These are phyloP conservation scores for Alternaria conjuncta DNA, from an alignment of 2,329 filamentous ascomycete species.

Conservation along the genomic window DNA sequence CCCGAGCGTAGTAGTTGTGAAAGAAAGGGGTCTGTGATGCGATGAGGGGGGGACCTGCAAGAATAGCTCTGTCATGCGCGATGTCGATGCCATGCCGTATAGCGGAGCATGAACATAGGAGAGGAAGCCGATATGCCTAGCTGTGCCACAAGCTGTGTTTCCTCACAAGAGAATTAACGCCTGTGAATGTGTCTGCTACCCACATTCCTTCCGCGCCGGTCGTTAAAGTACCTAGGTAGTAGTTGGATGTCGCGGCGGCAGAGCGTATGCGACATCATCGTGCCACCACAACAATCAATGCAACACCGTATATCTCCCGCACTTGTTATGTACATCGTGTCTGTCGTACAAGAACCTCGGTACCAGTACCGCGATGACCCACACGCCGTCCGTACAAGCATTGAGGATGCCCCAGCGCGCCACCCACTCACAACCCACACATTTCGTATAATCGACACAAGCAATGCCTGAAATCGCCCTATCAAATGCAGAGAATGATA, in stretches of 20 bases:
- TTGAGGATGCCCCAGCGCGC: neutral
- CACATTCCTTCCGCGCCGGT: neutral
- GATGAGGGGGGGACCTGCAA: neutral
- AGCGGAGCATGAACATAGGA: neutral
- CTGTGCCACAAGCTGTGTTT: neutral
- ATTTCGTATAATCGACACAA: neutral
- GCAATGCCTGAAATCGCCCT: no score
- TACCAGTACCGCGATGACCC: no score
- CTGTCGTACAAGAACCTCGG: no score
- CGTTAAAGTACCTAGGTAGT: no score
- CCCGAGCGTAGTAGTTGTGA: neutral
- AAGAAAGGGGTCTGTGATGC: neutral
- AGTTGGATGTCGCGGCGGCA: neutral
- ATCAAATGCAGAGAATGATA: accelerated
- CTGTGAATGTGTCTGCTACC: neutral
- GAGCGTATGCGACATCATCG: neutral
- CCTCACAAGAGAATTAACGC: neutral
- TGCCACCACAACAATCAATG: neutral
- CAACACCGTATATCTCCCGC: neutral
- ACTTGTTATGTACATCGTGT: neutral
- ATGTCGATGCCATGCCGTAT: neutral
- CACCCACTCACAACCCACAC: neutral
- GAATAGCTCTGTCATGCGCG: neutral
- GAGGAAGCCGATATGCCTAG: neutral
- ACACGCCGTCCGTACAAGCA: neutral